phyloP scores from a whole-genome alignment of 768 basidiomycete genomes.

The Leccinum disarticulatum region DNA sequence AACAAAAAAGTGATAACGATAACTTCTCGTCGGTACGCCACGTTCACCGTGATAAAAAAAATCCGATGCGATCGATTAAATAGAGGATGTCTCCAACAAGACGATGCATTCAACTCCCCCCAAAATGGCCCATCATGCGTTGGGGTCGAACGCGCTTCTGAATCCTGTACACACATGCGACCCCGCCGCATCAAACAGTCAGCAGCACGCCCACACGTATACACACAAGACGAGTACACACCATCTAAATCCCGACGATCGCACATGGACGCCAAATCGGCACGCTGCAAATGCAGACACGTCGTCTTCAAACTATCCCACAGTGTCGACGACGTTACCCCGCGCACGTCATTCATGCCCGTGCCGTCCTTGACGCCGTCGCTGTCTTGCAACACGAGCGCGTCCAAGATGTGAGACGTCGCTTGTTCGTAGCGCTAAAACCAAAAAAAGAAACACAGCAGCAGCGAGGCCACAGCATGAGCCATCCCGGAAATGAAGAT shows the following conservation, averaged over 20 bases:
- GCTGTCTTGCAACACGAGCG: slow-evolving; percentile 83
- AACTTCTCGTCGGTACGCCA: not conserved
- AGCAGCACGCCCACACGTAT: not conserved
- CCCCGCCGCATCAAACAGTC: not conserved
- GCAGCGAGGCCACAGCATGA: not conserved
- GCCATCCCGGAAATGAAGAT: not conserved
- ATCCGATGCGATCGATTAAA: not conserved
- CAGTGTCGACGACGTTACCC: slow-evolving; percentile 71
- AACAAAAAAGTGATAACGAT: not conserved
- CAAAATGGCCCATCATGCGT: not conserved
- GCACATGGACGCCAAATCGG: slow-evolving; percentile 75
- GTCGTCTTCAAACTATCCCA: slow-evolving; percentile 90
- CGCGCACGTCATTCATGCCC: slow-evolving; percentile 52
- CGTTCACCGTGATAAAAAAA: not conserved
- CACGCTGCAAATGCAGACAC: slow-evolving; percentile 75
- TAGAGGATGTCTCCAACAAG: not conserved
- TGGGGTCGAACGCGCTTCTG: slow-evolving; percentile 9
- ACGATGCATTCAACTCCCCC: not conserved
- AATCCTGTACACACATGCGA: slow-evolving; percentile 12
- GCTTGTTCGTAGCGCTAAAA: slow-evolving; percentile 81
- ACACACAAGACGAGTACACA: slow-evolving; percentile 25
- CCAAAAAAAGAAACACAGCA: not conserved
- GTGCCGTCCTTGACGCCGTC: slow-evolving; percentile 61
- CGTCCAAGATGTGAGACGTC: slow-evolving; percentile 83
- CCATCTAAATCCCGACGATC: slow-evolving; percentile 71